Evolutionary conservation across 345 rosid species (phyloP), one percentile per base, ranked within the genome.

Genomic region (Alliaria petiolata): DNA sequence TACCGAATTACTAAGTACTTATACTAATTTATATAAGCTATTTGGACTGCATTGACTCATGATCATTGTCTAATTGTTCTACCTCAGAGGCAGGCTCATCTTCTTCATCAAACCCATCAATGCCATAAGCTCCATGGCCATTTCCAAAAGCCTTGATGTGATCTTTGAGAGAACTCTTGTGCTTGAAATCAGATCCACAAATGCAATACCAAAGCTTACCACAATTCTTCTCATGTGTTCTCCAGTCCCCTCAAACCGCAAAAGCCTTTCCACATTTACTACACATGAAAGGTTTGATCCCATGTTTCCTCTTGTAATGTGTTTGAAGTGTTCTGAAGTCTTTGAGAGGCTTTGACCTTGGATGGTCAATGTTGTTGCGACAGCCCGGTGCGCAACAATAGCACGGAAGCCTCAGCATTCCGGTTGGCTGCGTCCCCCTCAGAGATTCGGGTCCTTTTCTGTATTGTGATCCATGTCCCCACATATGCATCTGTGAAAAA

Each of bases 381-480:
- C 96, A 89, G 1, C 93, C 93, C 5, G 74, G 76, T 45, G 81
- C 81, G 60, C 89, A 89, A 58, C 96, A 89, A 53, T 81, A 89
- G 68, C 96, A 89, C 2, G 93, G 96, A 12, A 87, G 86, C 66
- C 88, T 84, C 15, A 87, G 73, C 93, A 89, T 87, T 38, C 78
- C 91, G 45, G 93, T 85, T 71, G 96, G 91, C 30, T 87, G 92
- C 6, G 80, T 82, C 76, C 96, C 96, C 65, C 85, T 81, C 49
- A 89, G 62, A 7, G 96, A 87, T 51, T 89, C 92, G 0, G 96
- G 92, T 62, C 96, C 92, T 76, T 89, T 89, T 77, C 92, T 84
- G 79, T 90, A 90, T 75, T 90, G 89, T 30, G 93, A 90, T 75
- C 96, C 96, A 76, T 90, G 96, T 52, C 96, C 93, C 96, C 96